These are phyloP conservation scores for Termitomyces sp. DNA, from an alignment of 768 basidiomycete species.

Conservation along the genomic window DNA sequence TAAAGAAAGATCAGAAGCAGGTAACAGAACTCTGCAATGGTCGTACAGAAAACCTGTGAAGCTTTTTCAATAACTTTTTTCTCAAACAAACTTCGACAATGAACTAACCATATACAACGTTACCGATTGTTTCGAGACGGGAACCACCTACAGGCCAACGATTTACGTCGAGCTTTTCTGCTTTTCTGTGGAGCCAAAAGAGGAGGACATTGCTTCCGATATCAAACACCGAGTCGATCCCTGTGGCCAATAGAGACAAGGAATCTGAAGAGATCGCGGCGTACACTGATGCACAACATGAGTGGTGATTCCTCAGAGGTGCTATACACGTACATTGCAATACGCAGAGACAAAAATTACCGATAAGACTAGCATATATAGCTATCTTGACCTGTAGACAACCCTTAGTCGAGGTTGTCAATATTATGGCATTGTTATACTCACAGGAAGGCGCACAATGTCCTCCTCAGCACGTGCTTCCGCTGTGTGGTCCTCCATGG, in stretches of 20 bases:
- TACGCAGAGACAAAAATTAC: constrained; percentile 67
- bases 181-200: constrained; percentile 73
- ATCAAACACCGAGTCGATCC: constrained; percentile 84
- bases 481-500: constrained; percentile 83
- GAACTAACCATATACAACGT: constrained; percentile 70
- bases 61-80: background rate
- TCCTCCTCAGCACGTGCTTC: constrained; percentile 73
- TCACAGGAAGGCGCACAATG: constrained; percentile 58
- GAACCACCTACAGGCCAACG: constrained; percentile 92
- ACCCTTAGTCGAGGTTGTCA: background rate
- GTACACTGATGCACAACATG: constrained; percentile 54
- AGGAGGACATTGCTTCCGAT: constrained; percentile 80
- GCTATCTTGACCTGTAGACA: constrained; percentile 74
- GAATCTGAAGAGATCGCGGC: constrained; percentile 84
- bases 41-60: constrained; percentile 42
- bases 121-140: constrained; percentile 86
- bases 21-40: background rate
- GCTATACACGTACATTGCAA: constrained; percentile 53
- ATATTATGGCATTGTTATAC: constrained; percentile 13
- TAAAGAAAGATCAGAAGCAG: constrained; percentile 21
- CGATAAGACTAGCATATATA: constrained; percentile 73
- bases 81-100: background rate
- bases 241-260: constrained; percentile 83
- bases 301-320: background rate
- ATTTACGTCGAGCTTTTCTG: constrained; percentile 63